Conservation (phyloP, 768 basidiomycete genomes). For the Hebeloma cylindrosporum region DNA sequence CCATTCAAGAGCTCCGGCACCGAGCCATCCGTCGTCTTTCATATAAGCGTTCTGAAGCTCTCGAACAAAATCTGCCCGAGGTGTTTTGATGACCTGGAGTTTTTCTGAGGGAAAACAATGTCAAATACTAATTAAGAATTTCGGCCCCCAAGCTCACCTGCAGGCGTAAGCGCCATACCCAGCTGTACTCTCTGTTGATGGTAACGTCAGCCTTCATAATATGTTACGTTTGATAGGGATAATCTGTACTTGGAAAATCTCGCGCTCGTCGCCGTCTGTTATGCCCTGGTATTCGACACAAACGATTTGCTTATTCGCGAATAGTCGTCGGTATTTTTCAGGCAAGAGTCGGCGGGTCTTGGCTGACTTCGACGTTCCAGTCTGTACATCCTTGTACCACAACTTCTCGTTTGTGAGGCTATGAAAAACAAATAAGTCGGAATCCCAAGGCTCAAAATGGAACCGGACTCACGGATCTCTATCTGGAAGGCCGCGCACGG, state of each 20-base stretch:
- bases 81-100: constrained; percentile 62
- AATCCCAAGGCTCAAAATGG: background rate
- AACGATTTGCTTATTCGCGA: constrained; percentile 74
- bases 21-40: constrained; percentile 35
- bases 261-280: constrained; percentile 55
- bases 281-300: constrained; percentile 77
- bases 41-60: constrained; percentile 49
- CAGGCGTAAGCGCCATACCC: constrained; percentile 74
- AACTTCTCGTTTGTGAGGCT: constrained; percentile 47
- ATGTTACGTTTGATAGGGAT: background rate
- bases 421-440: background rate
- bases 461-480: constrained; percentile 48
- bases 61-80: constrained; percentile 61
- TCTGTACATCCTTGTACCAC: constrained; percentile 44
- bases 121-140: background rate
- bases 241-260: constrained; percentile 67
- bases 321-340: constrained; percentile 53
- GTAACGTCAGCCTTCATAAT: background rate
- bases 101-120: constrained; percentile 45
- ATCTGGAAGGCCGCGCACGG: constrained; percentile 30
- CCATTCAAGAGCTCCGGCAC: constrained; percentile 44
- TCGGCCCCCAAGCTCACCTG: constrained; percentile 39
- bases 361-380: constrained; percentile 5
- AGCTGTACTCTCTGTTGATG: constrained; percentile 67
- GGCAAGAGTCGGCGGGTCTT: constrained; percentile 41